A percentile compares a stretch with the other conserved stretches of the same genome.
Conservation (phyloP, 306 rosid genomes). For the Ochetophila trinervis region DNA sequence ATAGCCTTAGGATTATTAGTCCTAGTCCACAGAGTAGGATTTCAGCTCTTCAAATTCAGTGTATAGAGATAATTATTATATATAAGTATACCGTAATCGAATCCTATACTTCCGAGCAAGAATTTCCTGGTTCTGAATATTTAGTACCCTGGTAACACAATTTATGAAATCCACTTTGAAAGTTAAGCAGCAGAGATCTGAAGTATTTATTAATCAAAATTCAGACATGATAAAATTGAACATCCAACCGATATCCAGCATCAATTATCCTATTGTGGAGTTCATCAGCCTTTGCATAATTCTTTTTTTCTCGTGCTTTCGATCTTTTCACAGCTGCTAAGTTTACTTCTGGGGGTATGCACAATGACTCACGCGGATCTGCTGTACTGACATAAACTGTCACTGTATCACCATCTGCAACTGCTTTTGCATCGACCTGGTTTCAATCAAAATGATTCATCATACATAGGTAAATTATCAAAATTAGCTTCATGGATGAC, state of each 20-base stretch:
- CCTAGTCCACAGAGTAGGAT: background rate
- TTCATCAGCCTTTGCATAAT: constrained; percentile 54
- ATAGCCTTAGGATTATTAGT: background rate
- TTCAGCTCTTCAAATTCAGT: too few relatives aligned
- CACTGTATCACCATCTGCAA: constrained; percentile 83
- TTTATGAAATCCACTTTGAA: background rate
- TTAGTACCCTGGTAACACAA: constrained; percentile 43
- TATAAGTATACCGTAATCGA: constrained; percentile 57
- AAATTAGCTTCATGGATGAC: background rate
- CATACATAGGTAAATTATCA: background rate
- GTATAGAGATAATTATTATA: too few relatives aligned
- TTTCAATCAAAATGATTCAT: constrained; percentile 11
- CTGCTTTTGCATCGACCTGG: constrained; percentile 74
- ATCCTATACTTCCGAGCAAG: constrained; percentile 75
- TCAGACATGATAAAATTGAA: background rate
- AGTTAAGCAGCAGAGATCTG: background rate
- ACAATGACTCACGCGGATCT: constrained; percentile 66
- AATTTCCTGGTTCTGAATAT: constrained; percentile 47
- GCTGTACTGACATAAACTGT: constrained; percentile 75
- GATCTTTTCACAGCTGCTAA: constrained; percentile 48
- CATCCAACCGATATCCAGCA: constrained; percentile 74
- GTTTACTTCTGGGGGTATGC: constrained; percentile 52
- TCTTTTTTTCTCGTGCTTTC: constrained; percentile 44
- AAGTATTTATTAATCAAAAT: background rate
- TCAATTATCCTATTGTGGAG: constrained; percentile 58